Conservation (phyloP, 805 yeast species). For the Candida qinlingensis region DNA sequence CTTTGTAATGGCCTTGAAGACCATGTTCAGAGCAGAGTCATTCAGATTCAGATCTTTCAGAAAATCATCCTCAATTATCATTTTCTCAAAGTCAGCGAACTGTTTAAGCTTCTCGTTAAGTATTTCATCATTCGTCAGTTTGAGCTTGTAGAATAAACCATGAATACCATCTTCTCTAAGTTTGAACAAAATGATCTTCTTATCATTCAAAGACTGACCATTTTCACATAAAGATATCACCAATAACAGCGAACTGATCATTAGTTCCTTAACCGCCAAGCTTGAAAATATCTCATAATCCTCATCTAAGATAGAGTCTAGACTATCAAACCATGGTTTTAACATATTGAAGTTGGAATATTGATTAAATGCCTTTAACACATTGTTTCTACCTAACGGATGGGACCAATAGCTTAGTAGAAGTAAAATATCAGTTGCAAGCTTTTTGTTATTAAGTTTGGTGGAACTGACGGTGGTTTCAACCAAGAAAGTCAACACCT, state of each 20-base stretch:
- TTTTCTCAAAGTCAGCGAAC: constrained; percentile 15
- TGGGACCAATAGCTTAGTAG: constrained; percentile 22
- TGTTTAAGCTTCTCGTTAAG: constrained; percentile 21
- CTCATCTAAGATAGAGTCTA: constrained; percentile 11
- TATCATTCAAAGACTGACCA: constrained; percentile 23
- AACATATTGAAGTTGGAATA: constrained; percentile 15
- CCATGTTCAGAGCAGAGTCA: constrained; percentile 11
- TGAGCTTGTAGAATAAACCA: constrained; percentile 28
- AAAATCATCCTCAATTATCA: constrained; percentile 13
- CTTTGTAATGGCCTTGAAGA: constrained; percentile 10
- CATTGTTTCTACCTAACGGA: constrained; percentile 27
- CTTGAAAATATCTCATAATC: constrained; percentile 19
- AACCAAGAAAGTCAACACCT: constrained; percentile 31
- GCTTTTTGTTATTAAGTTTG: constrained; percentile 44
- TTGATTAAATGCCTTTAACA: constrained; percentile 22
- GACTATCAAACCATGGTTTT: constrained; percentile 17
- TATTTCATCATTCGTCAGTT: constrained; percentile 36
- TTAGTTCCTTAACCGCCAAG: constrained; percentile 15
- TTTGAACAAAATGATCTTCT: constrained; percentile 23
- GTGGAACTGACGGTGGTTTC: constrained; percentile 44
- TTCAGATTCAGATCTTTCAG: constrained; percentile 24
- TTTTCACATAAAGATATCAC: constrained; percentile 21
- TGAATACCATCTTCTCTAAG: constrained; percentile 35
- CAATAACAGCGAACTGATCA: constrained; percentile 17
- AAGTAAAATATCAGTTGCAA: constrained; percentile 48